A percentile compares a stretch with the other conserved stretches of the same genome.
Evolutionary conservation across 257 asterid genomes (phyloP).

Genomic region (Solanum infundibuliforme): DNA sequence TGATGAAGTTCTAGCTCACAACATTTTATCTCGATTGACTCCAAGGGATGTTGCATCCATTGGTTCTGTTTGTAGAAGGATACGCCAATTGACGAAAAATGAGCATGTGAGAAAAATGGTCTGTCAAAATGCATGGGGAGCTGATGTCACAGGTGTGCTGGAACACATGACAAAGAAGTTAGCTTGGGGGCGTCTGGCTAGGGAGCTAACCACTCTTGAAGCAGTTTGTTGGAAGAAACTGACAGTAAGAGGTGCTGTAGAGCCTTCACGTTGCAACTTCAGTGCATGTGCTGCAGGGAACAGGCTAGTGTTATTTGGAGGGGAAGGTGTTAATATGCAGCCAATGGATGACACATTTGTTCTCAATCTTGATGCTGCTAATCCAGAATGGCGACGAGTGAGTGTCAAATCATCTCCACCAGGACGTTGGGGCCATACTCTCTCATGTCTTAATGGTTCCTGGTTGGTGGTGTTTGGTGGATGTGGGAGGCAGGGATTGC

Average conservation of each 20-base stretch:
- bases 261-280: conserved; percentile 84
- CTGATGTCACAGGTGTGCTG: conserved; percentile 71
- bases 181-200: conserved; percentile 87
- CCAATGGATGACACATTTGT: conserved; percentile 94
- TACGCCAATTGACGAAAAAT: conserved; percentile 61
- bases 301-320: conserved; percentile 75
- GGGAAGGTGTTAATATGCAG: conserved; percentile 91
- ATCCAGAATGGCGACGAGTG: conserved; percentile 75
- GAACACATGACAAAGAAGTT: conserved; percentile 66
- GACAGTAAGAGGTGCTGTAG: conserved; percentile 76
- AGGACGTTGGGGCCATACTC: conserved; percentile 92
- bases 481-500: conserved; percentile 72
- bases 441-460: conserved; percentile 68
- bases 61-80: conserved; percentile 81
- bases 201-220: conserved; percentile 86
- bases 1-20: conserved; percentile 84
- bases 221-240: conserved; percentile 77
- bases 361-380: conserved; percentile 61
- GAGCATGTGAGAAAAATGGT: conserved; percentile 82
- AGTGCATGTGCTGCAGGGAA: conserved; percentile 92
- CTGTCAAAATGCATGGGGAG: conserved; percentile 92
- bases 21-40: conserved; percentile 62
- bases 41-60: conserved; percentile 90
- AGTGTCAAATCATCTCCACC: conserved; percentile 75
- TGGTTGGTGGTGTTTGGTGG: conserved; percentile 86